phyloP scores from a whole-genome alignment of 108 stramenopile genomes.

The Ochromonas danica region DNA sequence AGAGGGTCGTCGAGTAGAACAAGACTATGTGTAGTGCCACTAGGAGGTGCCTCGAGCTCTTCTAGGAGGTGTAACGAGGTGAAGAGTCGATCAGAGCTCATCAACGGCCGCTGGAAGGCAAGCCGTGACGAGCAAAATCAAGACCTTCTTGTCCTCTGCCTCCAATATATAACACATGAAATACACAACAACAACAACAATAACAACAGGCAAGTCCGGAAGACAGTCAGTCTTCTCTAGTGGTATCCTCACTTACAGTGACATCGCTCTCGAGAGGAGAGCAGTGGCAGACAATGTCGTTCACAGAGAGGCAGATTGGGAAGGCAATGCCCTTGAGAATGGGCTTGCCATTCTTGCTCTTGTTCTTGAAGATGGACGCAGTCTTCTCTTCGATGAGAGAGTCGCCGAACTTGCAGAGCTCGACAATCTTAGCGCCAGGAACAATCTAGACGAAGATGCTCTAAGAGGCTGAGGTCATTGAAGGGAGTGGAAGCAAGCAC shows the following conservation, averaged over 20 bases:
- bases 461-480: too few species aligned
- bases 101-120: too few species aligned
- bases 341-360: conserved; percentile 71
- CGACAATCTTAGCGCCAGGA: conserved; percentile 81
- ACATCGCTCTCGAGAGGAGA: conserved; percentile 86
- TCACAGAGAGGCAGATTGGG: conserved; percentile 97
- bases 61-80: too few species aligned
- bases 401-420: conserved; percentile 74
- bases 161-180: too few species aligned
- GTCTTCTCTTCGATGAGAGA: conserved; percentile 56
- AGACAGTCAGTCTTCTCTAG: conserved; percentile 37
- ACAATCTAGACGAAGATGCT: conserved; percentile 61
- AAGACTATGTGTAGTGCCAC: too few species aligned
- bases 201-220: conserved; percentile 54
- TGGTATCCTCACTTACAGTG: conserved; percentile 71
- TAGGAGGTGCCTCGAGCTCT: too few species aligned
- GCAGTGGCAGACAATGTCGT: conserved; percentile 95
- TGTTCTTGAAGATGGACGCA: conserved; percentile 74
- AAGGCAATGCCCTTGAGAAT: conserved; percentile 95
- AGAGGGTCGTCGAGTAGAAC: neutral
- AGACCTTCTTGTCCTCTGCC: too few species aligned
- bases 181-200: conserved; percentile 29
- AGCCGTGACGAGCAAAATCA: too few species aligned
- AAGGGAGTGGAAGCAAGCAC: too few species aligned
- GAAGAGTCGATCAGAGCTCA: too few species aligned